These are phyloP conservation scores for Nothopassalora personata DNA, from an alignment of 2,329 filamentous ascomycete species.

Conservation along the genomic window DNA sequence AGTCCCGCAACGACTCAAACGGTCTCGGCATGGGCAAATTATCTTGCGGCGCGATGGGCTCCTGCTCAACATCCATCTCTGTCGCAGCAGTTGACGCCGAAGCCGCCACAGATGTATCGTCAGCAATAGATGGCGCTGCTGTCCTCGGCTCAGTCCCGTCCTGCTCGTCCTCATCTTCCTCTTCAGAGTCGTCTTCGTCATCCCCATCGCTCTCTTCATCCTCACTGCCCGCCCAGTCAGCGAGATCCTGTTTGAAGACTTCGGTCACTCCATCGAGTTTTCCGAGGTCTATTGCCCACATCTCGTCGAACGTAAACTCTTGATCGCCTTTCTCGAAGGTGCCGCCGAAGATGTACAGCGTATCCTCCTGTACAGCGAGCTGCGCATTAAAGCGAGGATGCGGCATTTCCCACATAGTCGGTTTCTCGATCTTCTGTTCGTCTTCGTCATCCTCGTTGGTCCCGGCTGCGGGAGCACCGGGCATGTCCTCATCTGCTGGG, in stretches of 20 bases:
- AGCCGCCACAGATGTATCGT: constrained; percentile 18
- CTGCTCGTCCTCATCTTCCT: constrained; percentile 45
- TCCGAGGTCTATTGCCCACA: constrained; percentile 88
- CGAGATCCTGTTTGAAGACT: constrained; percentile 76
- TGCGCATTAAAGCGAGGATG: constrained; percentile 89
- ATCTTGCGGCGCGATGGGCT: constrained; percentile 55
- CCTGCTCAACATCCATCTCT: constrained; percentile 19
- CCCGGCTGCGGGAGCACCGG: constrained; percentile 16
- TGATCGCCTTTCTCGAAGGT: constrained; percentile 93
- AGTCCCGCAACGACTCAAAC: constrained; percentile 86
- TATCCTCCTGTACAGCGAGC: constrained; percentile 83
- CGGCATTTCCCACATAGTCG: constrained; percentile 72
- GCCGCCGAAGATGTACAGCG: constrained; percentile 88
- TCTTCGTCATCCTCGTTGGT: constrained; percentile 51
- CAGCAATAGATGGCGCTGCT: constrained; percentile 23
- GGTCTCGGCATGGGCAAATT: constrained; percentile 70
- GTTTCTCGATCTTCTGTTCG: constrained; percentile 47
- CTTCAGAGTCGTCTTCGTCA: constrained; percentile 48
- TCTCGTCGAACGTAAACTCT: constrained; percentile 92
- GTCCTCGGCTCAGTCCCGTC: constrained; percentile 44
- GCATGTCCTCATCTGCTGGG: constrained; percentile 46
- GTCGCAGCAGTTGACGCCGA: constrained; percentile 13
- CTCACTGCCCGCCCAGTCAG: constrained; percentile 67
- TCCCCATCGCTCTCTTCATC: constrained; percentile 46
- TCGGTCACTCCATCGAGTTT: constrained; percentile 93